Conservation (phyloP, 2,329 filamentous ascomycete genomes). For the Clathrospora elynae region DNA sequence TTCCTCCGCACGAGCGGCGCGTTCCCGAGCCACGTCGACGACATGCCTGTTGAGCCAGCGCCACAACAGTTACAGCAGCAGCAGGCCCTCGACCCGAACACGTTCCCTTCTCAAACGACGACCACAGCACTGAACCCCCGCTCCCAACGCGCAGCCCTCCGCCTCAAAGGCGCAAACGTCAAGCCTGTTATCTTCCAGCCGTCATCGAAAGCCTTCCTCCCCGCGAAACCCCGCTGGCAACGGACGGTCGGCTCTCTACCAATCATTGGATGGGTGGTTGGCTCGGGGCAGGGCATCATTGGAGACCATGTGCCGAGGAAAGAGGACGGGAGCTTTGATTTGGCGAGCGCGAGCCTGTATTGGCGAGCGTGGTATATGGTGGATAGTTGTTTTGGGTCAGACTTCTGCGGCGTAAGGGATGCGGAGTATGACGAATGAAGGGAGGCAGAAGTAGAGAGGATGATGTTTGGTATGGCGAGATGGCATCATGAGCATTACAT, state of each 20-base stretch:
- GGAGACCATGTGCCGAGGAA: conserved; percentile 75
- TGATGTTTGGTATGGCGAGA: background rate
- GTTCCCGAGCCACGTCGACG: conserved; percentile 32
- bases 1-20: conserved; percentile 29
- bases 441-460: too few relatives aligned
- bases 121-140: conserved; percentile 30
- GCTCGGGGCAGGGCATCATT: conserved; percentile 64
- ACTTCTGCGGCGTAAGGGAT: conserved; percentile 64
- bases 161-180: conserved; percentile 42
- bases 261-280: conserved; percentile 55
- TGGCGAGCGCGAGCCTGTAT: conserved; percentile 65
- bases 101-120: conserved; percentile 18
- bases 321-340: conserved; percentile 78
- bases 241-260: conserved; percentile 55
- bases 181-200: conserved; percentile 50
- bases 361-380: conserved; percentile 65
- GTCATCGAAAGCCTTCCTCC: conserved; percentile 55
- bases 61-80: conserved; percentile 23
- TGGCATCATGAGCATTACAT: background rate
- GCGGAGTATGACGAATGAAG: conserved; percentile 55
- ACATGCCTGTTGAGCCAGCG: conserved; percentile 13
- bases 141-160: conserved; percentile 32
- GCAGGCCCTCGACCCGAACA: conserved; percentile 40
- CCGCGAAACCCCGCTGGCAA: conserved; percentile 50
- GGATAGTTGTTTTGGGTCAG: conserved; percentile 62